phyloP scores from a whole-genome alignment of 1,139 yeast species.

The Geotrichum restrictum region DNA sequence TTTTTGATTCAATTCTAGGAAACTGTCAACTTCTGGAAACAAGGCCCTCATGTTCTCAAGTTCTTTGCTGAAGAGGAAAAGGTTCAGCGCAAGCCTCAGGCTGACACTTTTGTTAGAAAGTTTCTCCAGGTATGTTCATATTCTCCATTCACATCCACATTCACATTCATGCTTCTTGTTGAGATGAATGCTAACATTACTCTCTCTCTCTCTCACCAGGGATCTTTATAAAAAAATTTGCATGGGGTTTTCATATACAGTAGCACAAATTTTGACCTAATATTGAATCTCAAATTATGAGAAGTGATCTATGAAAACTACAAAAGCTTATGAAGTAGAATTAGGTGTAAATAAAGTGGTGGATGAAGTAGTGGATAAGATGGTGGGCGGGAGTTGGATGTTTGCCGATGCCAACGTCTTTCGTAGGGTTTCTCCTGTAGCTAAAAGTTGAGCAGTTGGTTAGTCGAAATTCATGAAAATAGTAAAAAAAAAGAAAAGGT shows the following conservation, averaged over 20 bases:
- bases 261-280: too few species aligned
- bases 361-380: too few species aligned
- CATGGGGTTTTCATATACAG: too few species aligned
- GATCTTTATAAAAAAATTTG: conserved; percentile 13
- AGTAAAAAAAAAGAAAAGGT: neutral
- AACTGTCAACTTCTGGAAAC: conserved; percentile 86
- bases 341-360: too few species aligned
- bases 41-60: conserved; percentile 78
- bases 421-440: conserved; percentile 29
- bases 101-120: conserved; percentile 53
- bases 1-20: conserved; percentile 39
- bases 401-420: conserved; percentile 18
- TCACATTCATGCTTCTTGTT: neutral
- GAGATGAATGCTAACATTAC: neutral
- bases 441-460: conserved; percentile 7
- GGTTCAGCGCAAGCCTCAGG: conserved; percentile 33
- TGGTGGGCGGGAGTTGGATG: neutral
- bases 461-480: too few species aligned
- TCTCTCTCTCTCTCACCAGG: conserved; percentile 6
- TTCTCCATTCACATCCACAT: neutral
- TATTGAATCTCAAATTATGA: too few species aligned
- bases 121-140: conserved; percentile 49
- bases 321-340: neutral
- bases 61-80: conserved; percentile 65
- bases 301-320: too few species aligned